A percentile compares a stretch with the other conserved stretches of the same genome.
Conservation (phyloP, 2,329 filamentous ascomycete species). For the Pseudocercospora ulei region DNA sequence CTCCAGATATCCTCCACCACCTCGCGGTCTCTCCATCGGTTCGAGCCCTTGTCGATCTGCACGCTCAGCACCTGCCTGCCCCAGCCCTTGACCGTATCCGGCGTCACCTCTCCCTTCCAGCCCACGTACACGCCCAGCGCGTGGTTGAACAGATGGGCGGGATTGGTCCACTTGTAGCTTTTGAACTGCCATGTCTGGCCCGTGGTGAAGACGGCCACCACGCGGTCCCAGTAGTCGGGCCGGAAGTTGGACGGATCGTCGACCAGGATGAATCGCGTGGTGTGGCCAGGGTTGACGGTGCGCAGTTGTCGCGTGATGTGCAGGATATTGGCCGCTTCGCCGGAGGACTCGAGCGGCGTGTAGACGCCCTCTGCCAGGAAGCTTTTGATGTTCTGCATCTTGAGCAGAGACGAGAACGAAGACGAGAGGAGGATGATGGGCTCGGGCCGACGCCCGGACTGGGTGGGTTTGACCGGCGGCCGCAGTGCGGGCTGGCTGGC, state of each 20-base stretch:
- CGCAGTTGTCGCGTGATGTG: slow-evolving; percentile 72
- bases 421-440: slow-evolving; percentile 96
- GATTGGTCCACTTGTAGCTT: slow-evolving; percentile 88
- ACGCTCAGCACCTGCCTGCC: slow-evolving; percentile 72
- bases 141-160: slow-evolving; percentile 80
- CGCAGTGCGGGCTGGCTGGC: slow-evolving; percentile 34
- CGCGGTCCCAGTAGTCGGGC: slow-evolving; percentile 91
- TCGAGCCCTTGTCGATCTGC: slow-evolving; percentile 60
- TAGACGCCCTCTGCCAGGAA: slow-evolving; percentile 84
- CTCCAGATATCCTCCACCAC: slow-evolving; percentile 90
- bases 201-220: slow-evolving; percentile 94
- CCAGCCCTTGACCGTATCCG: slow-evolving; percentile 70
- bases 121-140: slow-evolving; percentile 81
- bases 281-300: slow-evolving; percentile 56
- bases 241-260: slow-evolving; percentile 92
- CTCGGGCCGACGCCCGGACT: slow-evolving; percentile 47
- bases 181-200: slow-evolving; percentile 99
- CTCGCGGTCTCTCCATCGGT: slow-evolving; percentile 78
- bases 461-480: slow-evolving; percentile 32
- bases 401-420: slow-evolving; percentile 85
- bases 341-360: slow-evolving; percentile 57
- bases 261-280: slow-evolving; percentile 88
- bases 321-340: slow-evolving; percentile 60
- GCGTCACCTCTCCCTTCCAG: slow-evolving; percentile 74
- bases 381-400: slow-evolving; percentile 89